A percentile compares a stretch with the other conserved stretches of the same genome.
Conservation (phyloP, 805 yeast genomes). For the Kuraishia hungarica region DNA sequence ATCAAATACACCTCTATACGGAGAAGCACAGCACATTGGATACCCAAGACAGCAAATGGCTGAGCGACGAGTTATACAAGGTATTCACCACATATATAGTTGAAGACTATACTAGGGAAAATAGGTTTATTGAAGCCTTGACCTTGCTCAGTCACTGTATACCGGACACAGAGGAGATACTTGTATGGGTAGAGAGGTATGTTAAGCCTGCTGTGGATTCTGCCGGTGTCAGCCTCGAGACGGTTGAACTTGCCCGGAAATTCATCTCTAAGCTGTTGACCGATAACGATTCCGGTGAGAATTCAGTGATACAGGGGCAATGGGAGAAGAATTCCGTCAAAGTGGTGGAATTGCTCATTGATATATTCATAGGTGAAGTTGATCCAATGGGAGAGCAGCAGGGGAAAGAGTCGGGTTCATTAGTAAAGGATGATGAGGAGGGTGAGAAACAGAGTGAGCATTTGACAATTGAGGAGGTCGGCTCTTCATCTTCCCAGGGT, state of each 20-base stretch:
- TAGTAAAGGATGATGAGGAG: too few species aligned
- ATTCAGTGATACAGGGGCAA: slow-evolving; percentile 4
- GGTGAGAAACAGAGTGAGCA: neutral
- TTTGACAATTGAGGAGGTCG: neutral
- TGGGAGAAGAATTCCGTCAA: slow-evolving; percentile 8
- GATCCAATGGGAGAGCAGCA: neutral
- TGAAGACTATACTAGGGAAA: slow-evolving; percentile 24
- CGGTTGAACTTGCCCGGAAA: slow-evolving; percentile 15
- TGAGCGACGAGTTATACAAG: slow-evolving; percentile 27
- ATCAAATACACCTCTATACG: slow-evolving; percentile 6
- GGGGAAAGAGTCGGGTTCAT: neutral
- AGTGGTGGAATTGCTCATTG: slow-evolving; percentile 12
- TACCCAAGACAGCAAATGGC: slow-evolving; percentile 19
- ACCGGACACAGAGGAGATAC: slow-evolving; percentile 21
- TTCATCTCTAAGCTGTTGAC: slow-evolving; percentile 6
- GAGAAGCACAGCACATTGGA: slow-evolving; percentile 27
- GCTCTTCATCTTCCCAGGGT: neutral
- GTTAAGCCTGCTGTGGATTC: slow-evolving; percentile 47
- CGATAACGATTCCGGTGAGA: slow-evolving; percentile 3
- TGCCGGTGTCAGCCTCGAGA: slow-evolving; percentile 38
- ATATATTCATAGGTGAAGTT: slow-evolving; percentile 11
- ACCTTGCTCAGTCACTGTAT: slow-evolving; percentile 24
- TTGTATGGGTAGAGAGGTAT: slow-evolving; percentile 42
- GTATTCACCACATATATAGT: slow-evolving; percentile 24
- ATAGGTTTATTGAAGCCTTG: slow-evolving; percentile 30